These are phyloP conservation scores for Phoenix dactylifera DNA, from an alignment of 176 grass and related monocot species.

Conservation along the genomic window DNA sequence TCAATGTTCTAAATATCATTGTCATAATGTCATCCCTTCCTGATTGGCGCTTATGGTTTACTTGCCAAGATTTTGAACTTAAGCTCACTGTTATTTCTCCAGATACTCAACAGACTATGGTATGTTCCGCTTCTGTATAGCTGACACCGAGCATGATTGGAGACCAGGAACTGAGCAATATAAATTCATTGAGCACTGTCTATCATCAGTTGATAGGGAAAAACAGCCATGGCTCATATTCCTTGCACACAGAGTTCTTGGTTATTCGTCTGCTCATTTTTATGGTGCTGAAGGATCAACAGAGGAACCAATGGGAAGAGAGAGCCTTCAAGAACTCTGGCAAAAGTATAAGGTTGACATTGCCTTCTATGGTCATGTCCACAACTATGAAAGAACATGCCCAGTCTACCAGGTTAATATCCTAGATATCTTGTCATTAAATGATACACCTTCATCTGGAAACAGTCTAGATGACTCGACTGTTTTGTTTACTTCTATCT, in stretches of 20 bases:
- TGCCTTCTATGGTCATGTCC: conserved; percentile 61
- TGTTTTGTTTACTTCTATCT: too few species aligned
- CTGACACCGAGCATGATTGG: conserved; percentile 73
- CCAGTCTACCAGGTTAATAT: conserved; percentile 59
- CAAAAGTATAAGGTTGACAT: conserved; percentile 86
- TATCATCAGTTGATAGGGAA: conserved; percentile 66
- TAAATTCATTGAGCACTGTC: conserved; percentile 72
- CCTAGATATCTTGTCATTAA: not conserved
- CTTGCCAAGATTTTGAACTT: too few species aligned
- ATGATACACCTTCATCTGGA: too few species aligned
- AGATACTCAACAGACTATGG: conserved; percentile 73
- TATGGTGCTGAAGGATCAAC: conserved; percentile 55
- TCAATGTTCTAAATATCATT: too few species aligned
- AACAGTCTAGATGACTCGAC: too few species aligned
- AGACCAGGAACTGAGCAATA: conserved; percentile 73
- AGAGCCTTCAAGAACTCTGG: conserved; percentile 71
- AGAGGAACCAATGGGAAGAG: conserved; percentile 82
- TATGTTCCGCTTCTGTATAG: conserved; percentile 79
- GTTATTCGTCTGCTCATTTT: conserved; percentile 73
- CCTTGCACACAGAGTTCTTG: conserved; percentile 72
- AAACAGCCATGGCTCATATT: conserved; percentile 98
- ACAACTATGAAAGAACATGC: conserved; percentile 88
- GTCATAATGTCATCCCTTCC: too few species aligned
- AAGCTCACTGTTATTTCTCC: not conserved
- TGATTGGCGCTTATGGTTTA: too few species aligned